Conservation (phyloP, 2,329 filamentous ascomycete genomes). For the Alternaria ventricosa region DNA sequence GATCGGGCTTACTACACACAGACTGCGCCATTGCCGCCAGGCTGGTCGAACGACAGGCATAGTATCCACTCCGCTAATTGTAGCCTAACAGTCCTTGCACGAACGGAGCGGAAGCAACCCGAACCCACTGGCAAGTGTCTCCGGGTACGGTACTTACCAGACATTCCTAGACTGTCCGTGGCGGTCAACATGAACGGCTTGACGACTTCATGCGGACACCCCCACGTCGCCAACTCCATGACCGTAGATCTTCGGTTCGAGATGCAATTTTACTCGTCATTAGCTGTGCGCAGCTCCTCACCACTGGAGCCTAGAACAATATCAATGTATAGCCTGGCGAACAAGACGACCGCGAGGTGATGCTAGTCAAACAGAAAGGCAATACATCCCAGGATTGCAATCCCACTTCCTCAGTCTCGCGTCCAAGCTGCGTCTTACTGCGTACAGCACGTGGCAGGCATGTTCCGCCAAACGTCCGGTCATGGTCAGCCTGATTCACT, state of each 20-base stretch:
- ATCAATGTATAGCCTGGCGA: not conserved
- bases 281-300: not conserved
- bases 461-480: not conserved
- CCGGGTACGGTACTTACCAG: not conserved
- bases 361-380: not conserved
- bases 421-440: not conserved
- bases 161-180: not conserved
- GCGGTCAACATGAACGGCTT: not conserved
- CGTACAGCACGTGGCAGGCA: not conserved
- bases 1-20: not conserved
- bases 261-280: not conserved
- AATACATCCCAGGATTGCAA: not conserved
- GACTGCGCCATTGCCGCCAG: not conserved
- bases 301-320: not conserved
- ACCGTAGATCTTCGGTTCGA: not conserved
- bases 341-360: not conserved
- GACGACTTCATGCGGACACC: not conserved
- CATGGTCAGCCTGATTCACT: not conserved
- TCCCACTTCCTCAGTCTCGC: not conserved
- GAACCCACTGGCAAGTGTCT: too few species aligned
- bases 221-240: not conserved
- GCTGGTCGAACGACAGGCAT: not conserved
- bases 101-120: not conserved
- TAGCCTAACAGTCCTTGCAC: not conserved
- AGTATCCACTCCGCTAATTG: not conserved